Evolutionary conservation across 2,329 filamentous ascomycete species (phyloP), one percentile per base, ranked within the genome.

Genomic region (Alternaria arbusti): DNA sequence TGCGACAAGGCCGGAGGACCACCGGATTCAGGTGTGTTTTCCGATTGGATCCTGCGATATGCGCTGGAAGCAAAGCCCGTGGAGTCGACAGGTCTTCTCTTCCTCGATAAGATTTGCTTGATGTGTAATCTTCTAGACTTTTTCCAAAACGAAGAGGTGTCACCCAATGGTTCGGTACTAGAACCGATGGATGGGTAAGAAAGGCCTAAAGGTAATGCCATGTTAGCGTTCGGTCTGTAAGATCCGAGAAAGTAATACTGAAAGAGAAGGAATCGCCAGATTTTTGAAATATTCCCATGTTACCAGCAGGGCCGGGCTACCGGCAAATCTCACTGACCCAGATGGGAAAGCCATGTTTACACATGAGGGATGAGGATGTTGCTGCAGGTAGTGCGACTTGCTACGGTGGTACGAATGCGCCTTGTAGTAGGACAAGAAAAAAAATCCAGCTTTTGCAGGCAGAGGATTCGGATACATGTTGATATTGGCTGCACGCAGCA

Each of bases 161-260:
- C 69, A 58, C 74, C 67, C 61, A 77, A 69, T 70, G 77, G 75
- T 67, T 74, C 74, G 64, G 75, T 74, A 70, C 74, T 77, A 54
- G 75, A 73, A 66, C 73, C 74, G 61, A 76, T 72, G 46, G 77
- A 75, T 49, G 79, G 72, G 69, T 78, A 78, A 61, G 72, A 75
- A 69, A 79, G 66, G 69, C 79, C 79, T 80, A 81, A 56, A 23
- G 78, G 78, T 65, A 79, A 72, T 64, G 70, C 62, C 79, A 81
- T 81, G 74, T 81, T 69, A 81, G 79, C 73, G 66, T 71, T 26
- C 57, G 36, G 57, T 55, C 49, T 61, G 45, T 54, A 69, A 69
- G 65, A 65, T 62, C 65, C 68, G 59, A 51, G 40, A 72, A 61
- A 70, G 43, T 54, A 64, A 57, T 54, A 61, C 68, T 66, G 61